Conservation (phyloP, 352 stramenopile species). For the Aphanomyces astaci region DNA sequence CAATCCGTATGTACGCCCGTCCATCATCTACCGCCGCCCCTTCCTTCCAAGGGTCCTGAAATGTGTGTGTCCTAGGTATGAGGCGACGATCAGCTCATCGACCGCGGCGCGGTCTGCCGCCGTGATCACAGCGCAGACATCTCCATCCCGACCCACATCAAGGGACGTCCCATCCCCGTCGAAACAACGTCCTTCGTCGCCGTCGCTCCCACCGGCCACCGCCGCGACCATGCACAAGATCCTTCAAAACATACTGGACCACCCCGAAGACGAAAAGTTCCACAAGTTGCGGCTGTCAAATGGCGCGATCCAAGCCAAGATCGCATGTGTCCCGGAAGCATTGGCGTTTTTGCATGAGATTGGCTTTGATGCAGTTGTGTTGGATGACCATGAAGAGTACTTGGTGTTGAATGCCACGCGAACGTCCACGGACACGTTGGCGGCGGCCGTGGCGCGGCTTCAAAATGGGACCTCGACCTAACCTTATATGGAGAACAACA, state of each 20-base stretch:
- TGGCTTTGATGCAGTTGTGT: constrained; percentile 9
- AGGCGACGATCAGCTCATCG: constrained; percentile 20
- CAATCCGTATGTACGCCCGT: constrained; percentile 23
- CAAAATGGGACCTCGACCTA: neutral
- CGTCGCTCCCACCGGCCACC: neutral
- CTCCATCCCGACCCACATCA: neutral
- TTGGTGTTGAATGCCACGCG: constrained; percentile 17
- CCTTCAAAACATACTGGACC: constrained; percentile 16
- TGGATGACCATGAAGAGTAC: constrained; percentile 20
- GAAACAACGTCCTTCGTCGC: neutral
- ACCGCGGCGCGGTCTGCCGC: neutral
- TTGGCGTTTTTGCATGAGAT: constrained; percentile 5
- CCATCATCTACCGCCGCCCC: no score
- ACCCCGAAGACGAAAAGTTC: constrained; percentile 19
- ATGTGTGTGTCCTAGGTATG: constrained; percentile 18
- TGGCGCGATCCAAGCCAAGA: constrained; percentile 19
- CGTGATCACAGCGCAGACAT: neutral
- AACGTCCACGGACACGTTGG: constrained; percentile 5
- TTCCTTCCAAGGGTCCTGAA: neutral
- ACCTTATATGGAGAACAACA: neutral
- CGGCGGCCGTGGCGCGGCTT: neutral
- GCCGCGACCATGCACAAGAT: constrained; percentile 11
- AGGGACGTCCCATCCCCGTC: neutral
- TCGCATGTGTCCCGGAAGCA: constrained; percentile 7
- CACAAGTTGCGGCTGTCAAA: constrained; percentile 18